Evolutionary conservation across 2,329 filamentous ascomycete species (phyloP), one percentile per base, ranked within the genome.

Genomic region (Lachnellula cervina): DNA sequence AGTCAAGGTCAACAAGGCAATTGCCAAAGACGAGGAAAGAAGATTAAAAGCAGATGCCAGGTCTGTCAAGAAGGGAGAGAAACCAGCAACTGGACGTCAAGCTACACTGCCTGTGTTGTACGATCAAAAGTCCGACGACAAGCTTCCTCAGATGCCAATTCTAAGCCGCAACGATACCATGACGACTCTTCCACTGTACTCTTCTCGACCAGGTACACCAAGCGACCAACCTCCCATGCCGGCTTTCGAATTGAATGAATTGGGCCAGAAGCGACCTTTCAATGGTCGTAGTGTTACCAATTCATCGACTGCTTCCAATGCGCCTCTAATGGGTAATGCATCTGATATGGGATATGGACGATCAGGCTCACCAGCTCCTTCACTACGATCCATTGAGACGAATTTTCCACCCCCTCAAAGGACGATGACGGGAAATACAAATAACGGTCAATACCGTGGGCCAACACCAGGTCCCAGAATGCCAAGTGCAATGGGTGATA

Each of bases 1-100:
- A 53, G 81, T 78, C 66, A 97, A 94, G 74, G 89, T 96, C 66
- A 90, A 94, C 73, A 92, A 90, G 71, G 93, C 91, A 0, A 74
- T 97, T 25, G 88, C 86, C 51, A 90, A 91, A 65, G 88, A 94
- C 52, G 85, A 88, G 69, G 78, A 77, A 59, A 82, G 79, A 64
- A 77, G 79, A 63, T 73, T 74, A 23, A 81, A 76, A 65, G 78
- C 76, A 0, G 80, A 75, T 73, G 17, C 57, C 8, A 68, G 64
- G 51, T 79, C 79, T 3, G 78, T 77, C 64, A 81, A 80, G 67
- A 78, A 77, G 43, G 80, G 82, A 51, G 81, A 80, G 49, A 77
- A 78, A 45, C 55, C 63, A 59, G 67, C 74, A 21, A 71, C 73
- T 1, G 76, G 79, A 42, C 76, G 82, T 55, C 79, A 84, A 64